phyloP scores from a whole-genome alignment of 805 yeast species.

The Debaryomyces maramus region DNA sequence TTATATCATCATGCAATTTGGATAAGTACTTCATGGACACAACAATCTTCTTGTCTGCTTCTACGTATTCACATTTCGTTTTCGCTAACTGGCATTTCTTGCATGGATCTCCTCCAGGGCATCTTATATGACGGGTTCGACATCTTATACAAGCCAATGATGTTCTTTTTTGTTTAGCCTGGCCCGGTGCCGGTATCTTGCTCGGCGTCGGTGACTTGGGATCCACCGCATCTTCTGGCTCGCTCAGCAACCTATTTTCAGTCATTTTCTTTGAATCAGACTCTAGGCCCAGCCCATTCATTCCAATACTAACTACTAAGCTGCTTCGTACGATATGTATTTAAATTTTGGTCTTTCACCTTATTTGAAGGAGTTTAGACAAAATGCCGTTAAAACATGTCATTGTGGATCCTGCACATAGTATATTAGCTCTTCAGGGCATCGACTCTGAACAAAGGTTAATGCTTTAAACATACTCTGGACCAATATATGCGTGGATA shows the following conservation, averaged over 20 bases:
- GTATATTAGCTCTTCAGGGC: no score
- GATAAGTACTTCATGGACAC: conserved; percentile 70
- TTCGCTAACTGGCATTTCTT: conserved; percentile 56
- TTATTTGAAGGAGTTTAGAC: no score
- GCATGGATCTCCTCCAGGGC: conserved; percentile 80
- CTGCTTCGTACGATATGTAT: no score
- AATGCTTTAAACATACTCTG: no score
- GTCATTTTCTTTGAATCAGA: not conserved
- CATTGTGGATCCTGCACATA: no score
- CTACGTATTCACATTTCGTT: conserved; percentile 66
- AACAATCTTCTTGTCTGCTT: conserved; percentile 70
- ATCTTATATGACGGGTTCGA: conserved; percentile 68
- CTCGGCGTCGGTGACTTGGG: not conserved
- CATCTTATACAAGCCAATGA: conserved; percentile 62
- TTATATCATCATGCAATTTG: conserved; percentile 66
- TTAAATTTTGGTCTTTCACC: no score
- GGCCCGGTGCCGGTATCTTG: not conserved
- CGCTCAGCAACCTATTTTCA: not conserved
- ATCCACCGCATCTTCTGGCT: not conserved
- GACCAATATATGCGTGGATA: no score
- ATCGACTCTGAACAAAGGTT: no score
- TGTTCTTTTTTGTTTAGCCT: conserved; percentile 28
- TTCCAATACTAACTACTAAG: no score
- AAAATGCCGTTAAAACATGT: no score
- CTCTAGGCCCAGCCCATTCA: not conserved